A percentile compares a stretch with the other conserved stretches of the same genome.
These are phyloP conservation scores for Graphilbum sp. DNA, from an alignment of 2,329 filamentous ascomycete genomes.

Conservation along the genomic window DNA sequence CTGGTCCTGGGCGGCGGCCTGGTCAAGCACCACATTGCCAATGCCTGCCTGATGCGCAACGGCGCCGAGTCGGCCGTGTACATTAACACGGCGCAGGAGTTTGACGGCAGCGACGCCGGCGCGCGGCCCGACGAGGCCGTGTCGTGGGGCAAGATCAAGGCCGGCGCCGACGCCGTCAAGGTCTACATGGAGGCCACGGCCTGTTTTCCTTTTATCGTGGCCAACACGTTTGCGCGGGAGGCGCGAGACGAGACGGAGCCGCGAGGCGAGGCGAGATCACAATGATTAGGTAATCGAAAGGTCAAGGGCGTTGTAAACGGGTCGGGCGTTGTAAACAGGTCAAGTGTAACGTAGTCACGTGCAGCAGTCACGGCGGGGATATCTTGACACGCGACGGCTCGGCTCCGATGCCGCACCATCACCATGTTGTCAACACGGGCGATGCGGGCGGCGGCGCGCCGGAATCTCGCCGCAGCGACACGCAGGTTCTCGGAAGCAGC, in stretches of 20 bases:
- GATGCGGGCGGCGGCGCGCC: neutral
- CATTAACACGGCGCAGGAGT: constrained; percentile 94
- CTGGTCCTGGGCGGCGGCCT: constrained; percentile 87
- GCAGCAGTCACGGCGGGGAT: no score
- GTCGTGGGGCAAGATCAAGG: constrained; percentile 97
- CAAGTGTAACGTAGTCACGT: no score
- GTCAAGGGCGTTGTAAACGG: no score
- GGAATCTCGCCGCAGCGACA: constrained; percentile 3
- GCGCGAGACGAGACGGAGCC: no score
- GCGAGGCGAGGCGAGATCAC: no score
- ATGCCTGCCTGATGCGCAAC: constrained; percentile 94
- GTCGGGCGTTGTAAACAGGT: no score
- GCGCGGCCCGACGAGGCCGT: constrained; percentile 92
- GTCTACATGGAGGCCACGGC: constrained; percentile 52
- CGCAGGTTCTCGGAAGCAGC: neutral
- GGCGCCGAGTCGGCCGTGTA: constrained; percentile 94
- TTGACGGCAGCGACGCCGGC: constrained; percentile 91
- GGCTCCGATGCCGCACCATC: no score
- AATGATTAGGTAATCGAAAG: no score
- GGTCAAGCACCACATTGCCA: constrained; percentile 98
- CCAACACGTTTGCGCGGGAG: constrained; percentile 48
- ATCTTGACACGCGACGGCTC: no score
- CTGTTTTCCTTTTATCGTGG: constrained; percentile 50
- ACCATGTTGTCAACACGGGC: no score
- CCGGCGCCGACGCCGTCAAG: constrained; percentile 78